A percentile compares a stretch with the other conserved stretches of the same genome.
Evolutionary conservation across 139 green algal species (phyloP).

Genomic region (Micractinium conductrix): DNA sequence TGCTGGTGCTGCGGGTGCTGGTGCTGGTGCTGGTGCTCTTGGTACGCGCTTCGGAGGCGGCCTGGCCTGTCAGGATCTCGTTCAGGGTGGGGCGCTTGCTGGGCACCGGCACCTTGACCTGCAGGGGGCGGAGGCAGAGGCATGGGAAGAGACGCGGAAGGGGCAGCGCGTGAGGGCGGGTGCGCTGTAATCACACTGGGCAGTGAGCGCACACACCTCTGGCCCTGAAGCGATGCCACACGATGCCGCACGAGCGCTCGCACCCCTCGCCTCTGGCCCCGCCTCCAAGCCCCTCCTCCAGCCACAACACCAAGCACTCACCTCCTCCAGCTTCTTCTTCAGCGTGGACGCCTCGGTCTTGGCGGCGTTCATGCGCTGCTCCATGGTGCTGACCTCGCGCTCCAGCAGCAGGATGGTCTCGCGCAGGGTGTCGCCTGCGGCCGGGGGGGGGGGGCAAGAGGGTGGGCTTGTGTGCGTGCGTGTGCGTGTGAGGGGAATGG

Average conservation of each 20-base stretch:
- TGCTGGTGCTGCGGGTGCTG: background rate
- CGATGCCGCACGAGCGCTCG: too few relatives aligned
- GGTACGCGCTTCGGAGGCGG: background rate
- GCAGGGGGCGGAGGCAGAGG: background rate
- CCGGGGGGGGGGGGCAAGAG: background rate
- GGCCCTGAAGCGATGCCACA: too few relatives aligned
- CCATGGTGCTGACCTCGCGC: background rate
- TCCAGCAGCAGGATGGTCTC: constrained; percentile 22
- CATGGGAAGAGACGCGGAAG: background rate
- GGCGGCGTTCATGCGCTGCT: constrained; percentile 14
- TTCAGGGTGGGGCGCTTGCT: constrained; percentile 10
- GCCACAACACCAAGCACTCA: too few relatives aligned
- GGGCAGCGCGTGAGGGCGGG: too few relatives aligned
- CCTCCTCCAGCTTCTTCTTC: constrained; percentile 10
- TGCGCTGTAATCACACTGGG: background rate
- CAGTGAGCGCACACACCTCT: too few relatives aligned
- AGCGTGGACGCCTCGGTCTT: background rate
- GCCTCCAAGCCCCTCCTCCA: too few relatives aligned
- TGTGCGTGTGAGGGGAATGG: background rate
- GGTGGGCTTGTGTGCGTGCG: background rate
- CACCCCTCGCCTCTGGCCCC: too few relatives aligned
- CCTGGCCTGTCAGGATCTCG: constrained; percentile 10
- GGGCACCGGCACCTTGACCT: constrained; percentile 6
- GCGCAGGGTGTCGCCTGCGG: constrained; percentile 11
- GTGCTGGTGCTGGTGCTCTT: background rate